Conservation (phyloP, 2,329 filamentous ascomycete genomes). For the Monilinia vaccinii-corymbosi region DNA sequence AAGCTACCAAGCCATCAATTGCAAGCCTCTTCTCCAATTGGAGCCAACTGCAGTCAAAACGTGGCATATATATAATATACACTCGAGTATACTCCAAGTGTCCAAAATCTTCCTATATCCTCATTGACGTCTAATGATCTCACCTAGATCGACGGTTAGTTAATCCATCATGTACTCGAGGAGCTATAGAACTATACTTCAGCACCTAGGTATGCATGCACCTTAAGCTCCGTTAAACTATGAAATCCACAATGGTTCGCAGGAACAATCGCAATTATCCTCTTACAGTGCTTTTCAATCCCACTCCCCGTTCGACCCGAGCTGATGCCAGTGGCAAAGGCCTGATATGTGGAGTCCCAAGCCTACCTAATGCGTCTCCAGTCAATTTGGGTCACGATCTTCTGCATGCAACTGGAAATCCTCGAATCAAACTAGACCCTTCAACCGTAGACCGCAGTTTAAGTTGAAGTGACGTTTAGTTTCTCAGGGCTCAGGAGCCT, state of each 20-base stretch:
- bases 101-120: neutral
- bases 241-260: constrained; percentile 5
- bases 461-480: neutral
- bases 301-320: neutral
- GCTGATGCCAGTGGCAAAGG: constrained; percentile 5
- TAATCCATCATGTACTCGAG: neutral
- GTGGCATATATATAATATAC: neutral
- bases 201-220: neutral
- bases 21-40: neutral
- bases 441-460: neutral
- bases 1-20: neutral
- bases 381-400: constrained; percentile 8
- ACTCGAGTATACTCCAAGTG: too few relatives aligned
- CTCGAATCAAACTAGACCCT: neutral
- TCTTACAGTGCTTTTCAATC: neutral
- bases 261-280: constrained; percentile 4
- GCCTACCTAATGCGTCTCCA: constrained; percentile 1
- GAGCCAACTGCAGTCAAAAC: neutral
- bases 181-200: neutral
- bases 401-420: constrained; percentile 5
- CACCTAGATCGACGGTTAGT: neutral
- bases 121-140: neutral
- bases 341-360: constrained; percentile 3
- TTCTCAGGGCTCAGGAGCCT: neutral
- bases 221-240: neutral